Evolutionary conservation across 306 rosid genomes (phyloP).

Genomic region (Astragalus membranaceus): DNA sequence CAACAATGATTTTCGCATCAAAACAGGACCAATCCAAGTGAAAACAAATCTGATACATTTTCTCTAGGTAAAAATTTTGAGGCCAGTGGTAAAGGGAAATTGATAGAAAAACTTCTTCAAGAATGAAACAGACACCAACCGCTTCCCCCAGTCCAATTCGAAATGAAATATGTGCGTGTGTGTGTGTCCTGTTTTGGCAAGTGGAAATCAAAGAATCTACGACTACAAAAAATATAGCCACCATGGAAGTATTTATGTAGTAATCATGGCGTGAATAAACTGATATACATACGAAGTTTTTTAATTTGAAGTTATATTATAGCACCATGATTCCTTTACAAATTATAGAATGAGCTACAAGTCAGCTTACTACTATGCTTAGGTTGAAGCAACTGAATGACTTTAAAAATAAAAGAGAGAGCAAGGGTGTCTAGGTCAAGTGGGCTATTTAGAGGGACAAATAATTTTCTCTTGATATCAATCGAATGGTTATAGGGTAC

Average conservation of each 20-base stretch:
- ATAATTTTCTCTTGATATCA: constrained; percentile 19
- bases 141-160: too few relatives aligned
- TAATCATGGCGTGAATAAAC: neutral
- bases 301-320: neutral
- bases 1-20: neutral
- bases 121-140: too few relatives aligned
- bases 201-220: neutral
- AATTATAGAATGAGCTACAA: neutral
- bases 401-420: neutral
- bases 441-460: too few relatives aligned
- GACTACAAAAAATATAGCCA: neutral
- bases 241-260: neutral
- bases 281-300: neutral
- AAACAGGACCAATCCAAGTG: neutral
- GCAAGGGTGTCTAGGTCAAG: constrained; percentile 1
- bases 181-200: neutral
- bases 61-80: neutral
- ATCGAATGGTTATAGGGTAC: neutral
- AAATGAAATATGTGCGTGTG: neutral
- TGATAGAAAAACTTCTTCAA: neutral
- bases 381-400: neutral
- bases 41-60: neutral
- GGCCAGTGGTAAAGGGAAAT: neutral
- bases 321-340: neutral
- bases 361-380: neutral